Evolutionary conservation across 148 eudicot genomes (phyloP), one percentile per base, ranked within the genome.

Genomic region (Camellia sinensis): DNA sequence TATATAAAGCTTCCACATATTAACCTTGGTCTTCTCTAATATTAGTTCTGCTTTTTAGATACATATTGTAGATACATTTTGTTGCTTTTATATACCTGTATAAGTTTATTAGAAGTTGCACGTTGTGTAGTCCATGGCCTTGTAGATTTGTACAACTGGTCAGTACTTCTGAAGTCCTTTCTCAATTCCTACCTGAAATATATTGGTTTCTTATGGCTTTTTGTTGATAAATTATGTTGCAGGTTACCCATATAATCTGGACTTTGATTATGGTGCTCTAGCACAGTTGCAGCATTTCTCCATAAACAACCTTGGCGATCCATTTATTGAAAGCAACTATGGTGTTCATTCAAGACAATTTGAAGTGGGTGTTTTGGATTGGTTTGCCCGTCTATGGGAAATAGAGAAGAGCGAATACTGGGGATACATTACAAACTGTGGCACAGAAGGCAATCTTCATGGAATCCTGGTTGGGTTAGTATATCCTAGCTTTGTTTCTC

Each of bases 361-460:
- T 86, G 98, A 94, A 91, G 97, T 94, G 37, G 37, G 37, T 29
- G 37, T 29, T 29, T 29, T 29, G 37, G 37, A 29, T 29, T 29
- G 37, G 37, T 94, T 94, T 91, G 98, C 98, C 18, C 92, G 94
- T 78, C 88, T 94, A 66, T 94, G 98, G 98, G 97, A 94, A 71
- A 86, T 94, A 46, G 97, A 94, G 82, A 94, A 88, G 82, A 83
- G 85, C 74, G 85, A 92, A n/a, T 94, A 92, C 84, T 94, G 98
- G 98, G 98, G 98, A 56, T 94, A 94, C 84, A 94, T 94, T 41
- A 94, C 98, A 14, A 94, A 94, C 74, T 94, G 98, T 82, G 98
- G 98, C 10, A 94, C 97, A 61, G 98, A 94, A 88, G 98, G 98
- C 70, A 94, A 94, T 85, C 98, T 91, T 85, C 95, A 93, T 59